Conservation (phyloP, 2,329 filamentous ascomycete genomes). For the Zasmidium cellare region DNA sequence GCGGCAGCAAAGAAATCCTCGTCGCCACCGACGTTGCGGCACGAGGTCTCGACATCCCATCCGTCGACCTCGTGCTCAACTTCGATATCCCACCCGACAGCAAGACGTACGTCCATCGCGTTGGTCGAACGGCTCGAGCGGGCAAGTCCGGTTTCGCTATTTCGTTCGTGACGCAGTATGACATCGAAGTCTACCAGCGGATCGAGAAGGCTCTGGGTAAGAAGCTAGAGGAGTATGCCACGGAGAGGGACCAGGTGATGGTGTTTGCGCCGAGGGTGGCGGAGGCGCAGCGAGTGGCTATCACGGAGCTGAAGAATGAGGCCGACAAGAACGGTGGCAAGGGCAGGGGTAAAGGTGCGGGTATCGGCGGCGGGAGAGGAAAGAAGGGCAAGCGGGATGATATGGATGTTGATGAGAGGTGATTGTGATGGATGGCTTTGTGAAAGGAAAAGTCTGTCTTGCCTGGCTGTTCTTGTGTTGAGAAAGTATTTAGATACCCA, state of each 20-base stretch:
- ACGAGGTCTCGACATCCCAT: constrained; percentile 87
- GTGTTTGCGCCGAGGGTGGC: constrained; percentile 74
- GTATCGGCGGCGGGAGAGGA: constrained; percentile 50
- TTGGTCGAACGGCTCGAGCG: constrained; percentile 83
- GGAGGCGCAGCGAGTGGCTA: constrained; percentile 78
- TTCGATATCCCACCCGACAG: constrained; percentile 80
- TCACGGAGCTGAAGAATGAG: constrained; percentile 77
- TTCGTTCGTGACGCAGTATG: constrained; percentile 82
- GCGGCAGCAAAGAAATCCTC: constrained; percentile 77
- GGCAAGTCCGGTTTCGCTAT: constrained; percentile 82
- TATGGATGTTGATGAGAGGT: constrained; percentile 75
- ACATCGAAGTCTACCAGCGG: constrained; percentile 74
- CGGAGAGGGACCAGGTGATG: constrained; percentile 81
- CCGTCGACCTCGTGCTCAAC: constrained; percentile 86
- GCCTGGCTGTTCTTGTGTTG: not conserved
- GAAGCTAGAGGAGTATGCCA: constrained; percentile 68
- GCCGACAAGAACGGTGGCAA: constrained; percentile 66
- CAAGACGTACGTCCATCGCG: constrained; percentile 89
- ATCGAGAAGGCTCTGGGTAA: constrained; percentile 82
- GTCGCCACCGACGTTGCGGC: constrained; percentile 94
- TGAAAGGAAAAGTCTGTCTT: not conserved
- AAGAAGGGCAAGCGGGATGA: constrained; percentile 60
- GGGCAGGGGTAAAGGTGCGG: constrained; percentile 49
- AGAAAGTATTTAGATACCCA: not conserved
- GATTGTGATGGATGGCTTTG: not conserved